Percentiles rank a stretch among this genome's conserved stretches.
Evolutionary conservation across 1,284 basidiomycete genomes (phyloP).

Genomic region (Wolfiporia cocos): DNA sequence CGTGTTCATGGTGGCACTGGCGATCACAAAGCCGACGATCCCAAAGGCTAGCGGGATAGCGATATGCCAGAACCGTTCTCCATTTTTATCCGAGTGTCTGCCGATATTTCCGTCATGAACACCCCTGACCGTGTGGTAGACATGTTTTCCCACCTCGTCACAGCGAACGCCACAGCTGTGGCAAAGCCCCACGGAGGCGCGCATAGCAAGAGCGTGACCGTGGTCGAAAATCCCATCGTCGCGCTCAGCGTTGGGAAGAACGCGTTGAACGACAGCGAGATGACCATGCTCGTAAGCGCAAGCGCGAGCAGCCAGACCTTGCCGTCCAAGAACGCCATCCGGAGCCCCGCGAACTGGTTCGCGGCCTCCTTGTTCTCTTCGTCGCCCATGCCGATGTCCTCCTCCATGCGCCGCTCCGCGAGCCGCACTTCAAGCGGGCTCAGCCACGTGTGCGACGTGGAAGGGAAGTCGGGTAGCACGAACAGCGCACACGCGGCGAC

Average conservation of each 20-base stretch:
- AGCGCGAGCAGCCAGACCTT: slow-evolving; percentile 70
- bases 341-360: slow-evolving; percentile 39
- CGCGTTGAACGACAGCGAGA: slow-evolving; percentile 71
- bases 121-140: no score
- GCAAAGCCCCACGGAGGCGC: slow-evolving; percentile 77
- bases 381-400: slow-evolving; percentile 55
- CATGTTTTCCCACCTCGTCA: slow-evolving; percentile 53
- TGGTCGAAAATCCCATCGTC: slow-evolving; percentile 62
- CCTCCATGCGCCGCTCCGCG: slow-evolving; percentile 67
- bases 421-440: slow-evolving; percentile 55
- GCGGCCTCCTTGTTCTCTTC: slow-evolving; percentile 31
- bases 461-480: slow-evolving; percentile 75
- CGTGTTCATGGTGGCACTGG: slow-evolving; percentile 62
- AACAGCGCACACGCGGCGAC: slow-evolving; percentile 58
- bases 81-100: slow-evolving; percentile 67
- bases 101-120: no score
- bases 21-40: slow-evolving; percentile 70
- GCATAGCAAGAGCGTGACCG: slow-evolving; percentile 63
- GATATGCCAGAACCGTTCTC: slow-evolving; percentile 66
- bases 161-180: slow-evolving; percentile 42
- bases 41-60: slow-evolving; percentile 47
- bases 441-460: slow-evolving; percentile 47
- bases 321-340: slow-evolving; percentile 60
- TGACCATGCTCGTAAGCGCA: slow-evolving; percentile 39
- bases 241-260: slow-evolving; percentile 66